These are phyloP conservation scores for Verticillium longisporum DNA, from an alignment of 2,329 filamentous ascomycete species.

Conservation along the genomic window DNA sequence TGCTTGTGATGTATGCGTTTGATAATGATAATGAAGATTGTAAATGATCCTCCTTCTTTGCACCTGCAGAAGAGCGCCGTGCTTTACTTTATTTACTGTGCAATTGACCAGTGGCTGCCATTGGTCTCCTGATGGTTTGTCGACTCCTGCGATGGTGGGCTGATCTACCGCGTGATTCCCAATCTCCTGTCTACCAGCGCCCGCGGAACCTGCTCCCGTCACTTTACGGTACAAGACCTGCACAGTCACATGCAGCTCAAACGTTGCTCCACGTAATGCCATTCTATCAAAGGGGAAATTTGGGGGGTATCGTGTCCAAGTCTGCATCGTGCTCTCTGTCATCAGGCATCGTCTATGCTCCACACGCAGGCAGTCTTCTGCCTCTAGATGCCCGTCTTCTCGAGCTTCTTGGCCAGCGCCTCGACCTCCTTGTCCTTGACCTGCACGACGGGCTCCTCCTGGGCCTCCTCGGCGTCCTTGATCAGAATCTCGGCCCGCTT, in stretches of 20 bases:
- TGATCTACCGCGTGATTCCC: neutral
- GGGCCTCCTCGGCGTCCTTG: conserved; percentile 64
- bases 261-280: neutral
- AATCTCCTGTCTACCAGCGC: neutral
- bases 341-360: conserved; percentile 13
- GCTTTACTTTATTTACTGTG: too few relatives aligned
- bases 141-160: neutral
- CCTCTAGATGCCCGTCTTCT: conserved; percentile 57
- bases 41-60: too few relatives aligned
- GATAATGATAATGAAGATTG: too few relatives aligned
- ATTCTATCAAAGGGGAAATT: neutral
- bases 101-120: neutral
- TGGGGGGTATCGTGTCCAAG: conserved; percentile 12
- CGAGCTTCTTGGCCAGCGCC: conserved; percentile 66
- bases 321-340: neutral
- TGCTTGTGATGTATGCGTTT: neutral
- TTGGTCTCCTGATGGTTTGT: neutral
- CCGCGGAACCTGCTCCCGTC: too few relatives aligned
- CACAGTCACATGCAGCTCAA: neutral
- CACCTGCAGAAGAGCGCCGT: too few relatives aligned
- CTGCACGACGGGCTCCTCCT: conserved; percentile 66
- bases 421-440: conserved; percentile 74
- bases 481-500: conserved; percentile 63
- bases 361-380: conserved; percentile 4
- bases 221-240: too few relatives aligned